phyloP scores from a whole-genome alignment of 2,329 filamentous ascomycete genomes.

The Aureobasidium namibiae region DNA sequence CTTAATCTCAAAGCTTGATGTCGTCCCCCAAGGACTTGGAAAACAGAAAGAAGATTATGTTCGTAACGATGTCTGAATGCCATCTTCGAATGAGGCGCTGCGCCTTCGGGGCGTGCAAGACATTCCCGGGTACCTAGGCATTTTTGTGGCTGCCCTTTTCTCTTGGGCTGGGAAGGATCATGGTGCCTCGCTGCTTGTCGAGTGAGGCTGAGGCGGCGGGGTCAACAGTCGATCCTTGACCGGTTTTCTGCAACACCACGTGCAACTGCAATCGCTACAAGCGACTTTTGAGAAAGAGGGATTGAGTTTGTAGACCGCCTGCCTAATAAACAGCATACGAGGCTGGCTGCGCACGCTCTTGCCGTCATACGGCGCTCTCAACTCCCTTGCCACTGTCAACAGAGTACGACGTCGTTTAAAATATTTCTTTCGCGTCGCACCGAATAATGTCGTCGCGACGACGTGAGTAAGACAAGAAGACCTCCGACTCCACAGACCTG shows the following conservation, averaged over 20 bases:
- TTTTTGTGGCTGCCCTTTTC: conserved; percentile 1
- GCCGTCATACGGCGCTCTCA: neutral
- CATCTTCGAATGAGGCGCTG: conserved; percentile 11
- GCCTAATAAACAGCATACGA: conserved; percentile 2
- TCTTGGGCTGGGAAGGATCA: neutral
- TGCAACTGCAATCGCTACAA: neutral
- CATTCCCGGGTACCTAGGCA: neutral
- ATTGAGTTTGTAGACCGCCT: neutral
- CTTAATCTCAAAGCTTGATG: neutral
- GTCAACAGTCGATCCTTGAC: conserved; percentile 2
- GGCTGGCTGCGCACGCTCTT: neutral
- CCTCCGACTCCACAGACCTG: neutral
- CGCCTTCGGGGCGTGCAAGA: conserved; percentile 1
- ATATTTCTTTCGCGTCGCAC: neutral
- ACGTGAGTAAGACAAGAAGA: neutral
- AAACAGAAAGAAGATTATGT: neutral
- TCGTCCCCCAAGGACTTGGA: neutral
- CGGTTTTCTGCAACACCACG: neutral
- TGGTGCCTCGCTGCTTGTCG: neutral
- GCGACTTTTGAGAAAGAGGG: neutral
- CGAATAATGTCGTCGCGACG: neutral
- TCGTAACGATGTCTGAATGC: neutral
- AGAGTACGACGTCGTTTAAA: neutral
- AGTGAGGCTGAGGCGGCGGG: conserved; percentile 5
- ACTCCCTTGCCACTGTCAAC: neutral